These are phyloP conservation scores for Hyaloperonospora arabidopsidis DNA, from an alignment of 352 stramenopile genomes.

Conservation along the genomic window DNA sequence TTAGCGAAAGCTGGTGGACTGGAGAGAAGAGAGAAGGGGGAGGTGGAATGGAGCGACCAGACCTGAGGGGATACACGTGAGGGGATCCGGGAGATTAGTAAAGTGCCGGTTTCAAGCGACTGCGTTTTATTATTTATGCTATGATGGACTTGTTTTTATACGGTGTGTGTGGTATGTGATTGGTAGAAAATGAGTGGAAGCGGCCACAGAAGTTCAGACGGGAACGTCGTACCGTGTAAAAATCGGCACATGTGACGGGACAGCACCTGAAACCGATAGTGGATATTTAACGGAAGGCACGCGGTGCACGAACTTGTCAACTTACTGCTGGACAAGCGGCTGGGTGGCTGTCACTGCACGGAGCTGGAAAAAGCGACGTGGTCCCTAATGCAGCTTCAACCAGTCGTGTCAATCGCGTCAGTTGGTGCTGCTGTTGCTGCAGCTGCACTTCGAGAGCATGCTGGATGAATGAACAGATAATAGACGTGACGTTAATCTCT, in stretches of 20 bases:
- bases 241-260: background rate
- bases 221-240: background rate
- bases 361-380: background rate
- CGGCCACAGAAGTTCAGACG: background rate
- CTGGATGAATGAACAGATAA: conserved; percentile 15
- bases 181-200: conserved; percentile 12
- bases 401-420: conserved; percentile 30
- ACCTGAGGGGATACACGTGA: conserved; percentile 10
- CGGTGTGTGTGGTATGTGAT: background rate
- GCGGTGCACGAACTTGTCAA: background rate
- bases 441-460: conserved; percentile 32
- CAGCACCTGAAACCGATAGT: background rate
- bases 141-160: too few species aligned
- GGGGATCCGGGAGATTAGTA: conserved; percentile 3
- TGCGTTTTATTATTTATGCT: too few species aligned
- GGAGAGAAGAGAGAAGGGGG: conserved; percentile 7
- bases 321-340: conserved; percentile 2
- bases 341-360: background rate
- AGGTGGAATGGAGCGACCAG: conserved; percentile 11
- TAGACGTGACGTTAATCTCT: background rate
- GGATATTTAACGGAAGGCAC: too few species aligned
- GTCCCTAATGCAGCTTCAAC: conserved; percentile 21
- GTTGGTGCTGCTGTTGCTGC: conserved; percentile 30
- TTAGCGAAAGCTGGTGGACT: conserved; percentile 12
- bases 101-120: too few species aligned